Conservation (phyloP, 2,329 filamentous ascomycete species). For the Incumbomyces delicatus region DNA sequence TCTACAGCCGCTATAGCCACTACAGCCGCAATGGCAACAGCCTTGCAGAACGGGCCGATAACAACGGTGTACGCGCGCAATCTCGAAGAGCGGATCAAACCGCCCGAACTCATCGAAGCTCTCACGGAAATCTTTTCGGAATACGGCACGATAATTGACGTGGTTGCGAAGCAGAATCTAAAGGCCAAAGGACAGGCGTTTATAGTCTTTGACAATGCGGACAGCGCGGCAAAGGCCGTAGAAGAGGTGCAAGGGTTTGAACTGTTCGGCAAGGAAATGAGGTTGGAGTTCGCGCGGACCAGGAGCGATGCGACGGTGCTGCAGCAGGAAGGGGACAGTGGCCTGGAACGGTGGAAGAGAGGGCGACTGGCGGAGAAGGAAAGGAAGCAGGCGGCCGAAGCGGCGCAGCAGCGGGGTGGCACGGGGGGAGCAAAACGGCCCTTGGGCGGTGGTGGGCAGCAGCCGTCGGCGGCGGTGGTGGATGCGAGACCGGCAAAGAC, state of each 20-base stretch:
- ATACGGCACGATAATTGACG: slow-evolving; percentile 75
- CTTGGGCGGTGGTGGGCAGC: slow-evolving; percentile 34
- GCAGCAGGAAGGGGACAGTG: slow-evolving; percentile 62
- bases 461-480: slow-evolving; percentile 36
- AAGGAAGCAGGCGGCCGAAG: slow-evolving; percentile 72
- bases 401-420: slow-evolving; percentile 55
- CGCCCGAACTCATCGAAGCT: slow-evolving; percentile 62
- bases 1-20: too few relatives aligned
- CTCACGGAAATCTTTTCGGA: slow-evolving; percentile 73
- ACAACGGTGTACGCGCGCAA: slow-evolving; percentile 49
- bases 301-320: slow-evolving; percentile 81
- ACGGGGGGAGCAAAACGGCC: slow-evolving; percentile 44
- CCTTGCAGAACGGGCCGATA: slow-evolving; percentile 3
- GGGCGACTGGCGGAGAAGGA: slow-evolving; percentile 78
- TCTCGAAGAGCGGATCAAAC: slow-evolving; percentile 84
- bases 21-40: slow-evolving; percentile 2
- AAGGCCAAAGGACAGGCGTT: slow-evolving; percentile 95
- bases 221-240: slow-evolving; percentile 69
- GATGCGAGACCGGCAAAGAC: slow-evolving; percentile 45
- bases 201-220: slow-evolving; percentile 74
- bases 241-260: slow-evolving; percentile 89
- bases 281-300: slow-evolving; percentile 69
- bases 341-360: slow-evolving; percentile 78
- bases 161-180: slow-evolving; percentile 80
- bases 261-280: slow-evolving; percentile 84